Base-by-base conservation (phyloP, 345 rosid genomes). In the Odontarrhena argentea region DNA sequence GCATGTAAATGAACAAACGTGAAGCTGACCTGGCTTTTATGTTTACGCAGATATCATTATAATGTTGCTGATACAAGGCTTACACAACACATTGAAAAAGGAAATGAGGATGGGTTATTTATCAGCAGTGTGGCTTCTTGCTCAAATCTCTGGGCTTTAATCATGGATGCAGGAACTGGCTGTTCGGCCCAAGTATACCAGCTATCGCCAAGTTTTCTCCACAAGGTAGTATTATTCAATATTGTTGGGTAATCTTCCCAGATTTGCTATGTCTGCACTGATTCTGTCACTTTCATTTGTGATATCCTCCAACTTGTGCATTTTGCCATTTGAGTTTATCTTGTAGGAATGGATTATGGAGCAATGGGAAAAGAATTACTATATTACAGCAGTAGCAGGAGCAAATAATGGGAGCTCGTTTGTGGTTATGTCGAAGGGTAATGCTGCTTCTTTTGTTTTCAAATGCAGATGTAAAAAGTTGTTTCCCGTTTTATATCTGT, bases 101-200 rank as follows among this genome's bases (percentile, higher is more conserved):
- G 99, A 67, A 86, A 83, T 46, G 94, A 85, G 68, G 99, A 94
- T 67, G 97, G 96, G 25, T 65, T 94, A 62, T 88, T 77, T 74
- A 88, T 94, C 71, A 94, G 97, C 82, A 78, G 96, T 45, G 97
- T 91, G 70, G 96, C 95, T 63, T 88, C 96, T 65, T 85, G 86
- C 71, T 81, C 96, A 37, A 82, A 94, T 68, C 86, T 94, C 50
- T 94, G 99, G 99, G 97, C 99, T 63, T 63, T 94, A 44, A 94
- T 94, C 67, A 93, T 93, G 98, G 98, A 93, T 67, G 95, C 97
- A 7, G 96, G 97, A 65, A 91, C 96, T 63, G 96, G 96, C 34
- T 87, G 84, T 80, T 74, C 79, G 45, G 73, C 79, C 68, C 97
- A 93, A 88, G 86, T 87, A 80, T 83, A 90, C 78, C 83, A 90